phyloP scores from a whole-genome alignment of 2,329 filamentous ascomycete species.

The Botryotinia globosa region DNA sequence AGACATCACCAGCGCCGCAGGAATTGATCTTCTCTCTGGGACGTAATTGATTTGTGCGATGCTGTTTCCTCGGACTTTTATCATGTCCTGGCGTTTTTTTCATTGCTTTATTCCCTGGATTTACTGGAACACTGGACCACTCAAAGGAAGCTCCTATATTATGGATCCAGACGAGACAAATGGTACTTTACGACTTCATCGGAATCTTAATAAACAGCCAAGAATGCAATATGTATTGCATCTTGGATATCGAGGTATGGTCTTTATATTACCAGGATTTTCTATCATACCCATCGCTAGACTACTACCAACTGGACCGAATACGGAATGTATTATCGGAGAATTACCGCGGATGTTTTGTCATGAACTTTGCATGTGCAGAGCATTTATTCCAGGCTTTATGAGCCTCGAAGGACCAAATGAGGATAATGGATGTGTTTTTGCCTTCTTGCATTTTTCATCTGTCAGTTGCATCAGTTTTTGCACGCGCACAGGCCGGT shows the following conservation, averaged over 20 bases:
- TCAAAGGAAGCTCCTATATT: conserved; percentile 26
- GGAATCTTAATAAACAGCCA: conserved; percentile 26
- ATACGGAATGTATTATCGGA: conserved; percentile 24
- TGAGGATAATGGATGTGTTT: conserved; percentile 27
- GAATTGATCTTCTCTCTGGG: conserved; percentile 27
- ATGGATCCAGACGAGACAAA: conserved; percentile 31
- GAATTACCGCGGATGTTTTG: conserved; percentile 26
- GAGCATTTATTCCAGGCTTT: conserved; percentile 31
- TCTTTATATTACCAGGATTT: conserved; percentile 25
- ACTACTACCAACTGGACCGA: conserved; percentile 26
- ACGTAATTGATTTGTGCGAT: conserved; percentile 27
- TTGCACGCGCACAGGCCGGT: conserved; percentile 38
- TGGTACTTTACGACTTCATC: conserved; percentile 27
- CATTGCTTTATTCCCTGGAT: conserved; percentile 29
- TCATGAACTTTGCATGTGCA: conserved; percentile 28
- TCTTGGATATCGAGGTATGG: conserved; percentile 28
- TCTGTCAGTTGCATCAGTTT: conserved; percentile 37
- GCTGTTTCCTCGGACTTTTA: conserved; percentile 26
- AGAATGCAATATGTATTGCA: conserved; percentile 27
- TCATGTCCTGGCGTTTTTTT: conserved; percentile 35
- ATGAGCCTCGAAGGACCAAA: conserved; percentile 29
- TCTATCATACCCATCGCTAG: conserved; percentile 25
- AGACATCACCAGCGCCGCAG: conserved; percentile 30
- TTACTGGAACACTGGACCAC: conserved; percentile 27
- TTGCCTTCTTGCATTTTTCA: conserved; percentile 26